These are phyloP conservation scores for Orbilia javanica DNA, from an alignment of 2,329 filamentous ascomycete species.

Conservation along the genomic window DNA sequence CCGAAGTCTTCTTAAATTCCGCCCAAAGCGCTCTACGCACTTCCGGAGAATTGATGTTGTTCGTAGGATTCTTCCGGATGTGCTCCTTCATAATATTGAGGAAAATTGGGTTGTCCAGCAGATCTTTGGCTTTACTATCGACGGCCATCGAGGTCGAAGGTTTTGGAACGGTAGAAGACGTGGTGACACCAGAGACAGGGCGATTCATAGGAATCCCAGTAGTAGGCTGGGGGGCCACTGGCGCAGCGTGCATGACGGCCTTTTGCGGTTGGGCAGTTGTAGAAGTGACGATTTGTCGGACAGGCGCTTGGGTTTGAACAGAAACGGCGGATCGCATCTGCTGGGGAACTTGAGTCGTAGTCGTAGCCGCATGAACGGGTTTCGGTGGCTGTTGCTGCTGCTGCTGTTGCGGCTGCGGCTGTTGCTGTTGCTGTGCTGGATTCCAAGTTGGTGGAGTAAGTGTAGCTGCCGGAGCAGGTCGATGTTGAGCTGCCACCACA, in stretches of 20 bases:
- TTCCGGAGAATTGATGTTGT: conserved; percentile 49
- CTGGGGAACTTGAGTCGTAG: conserved; percentile 5
- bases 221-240: conserved; percentile 8
- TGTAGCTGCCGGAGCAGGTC: conserved; percentile 7
- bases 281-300: conserved; percentile 15
- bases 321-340: conserved; percentile 9
- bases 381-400: conserved; percentile 16
- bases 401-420: conserved; percentile 10
- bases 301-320: conserved; percentile 16
- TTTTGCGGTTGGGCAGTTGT: conserved; percentile 8
- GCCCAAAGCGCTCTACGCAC: conserved; percentile 42
- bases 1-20: conserved; percentile 37
- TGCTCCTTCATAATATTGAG: conserved; percentile 42
- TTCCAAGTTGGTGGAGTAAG: conserved; percentile 52
- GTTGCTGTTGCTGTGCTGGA: conserved; percentile 28
- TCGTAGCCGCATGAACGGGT: background rate
- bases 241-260: background rate
- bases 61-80: conserved; percentile 34
- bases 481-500: conserved; percentile 3
- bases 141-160: conserved; percentile 14
- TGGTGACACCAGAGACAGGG: background rate
- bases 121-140: conserved; percentile 37
- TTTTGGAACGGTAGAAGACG: background rate
- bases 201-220: background rate
- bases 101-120: conserved; percentile 48